Evolutionary conservation across 1,139 yeast genomes (phyloP).

Genomic region (Yamadazyma mexicana): DNA sequence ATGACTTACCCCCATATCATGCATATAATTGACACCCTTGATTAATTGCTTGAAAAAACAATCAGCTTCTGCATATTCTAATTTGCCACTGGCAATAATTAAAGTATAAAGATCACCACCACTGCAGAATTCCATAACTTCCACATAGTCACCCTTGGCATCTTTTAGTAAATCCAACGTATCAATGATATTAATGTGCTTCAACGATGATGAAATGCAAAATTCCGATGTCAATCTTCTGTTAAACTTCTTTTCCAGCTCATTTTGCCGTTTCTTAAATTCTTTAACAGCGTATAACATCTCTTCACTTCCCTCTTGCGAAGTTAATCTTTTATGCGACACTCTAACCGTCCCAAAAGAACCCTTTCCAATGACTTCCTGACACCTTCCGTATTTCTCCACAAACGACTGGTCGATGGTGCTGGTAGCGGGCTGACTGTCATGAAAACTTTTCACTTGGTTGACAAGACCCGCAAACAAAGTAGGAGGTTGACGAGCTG

Average conservation of each 20-base stretch:
- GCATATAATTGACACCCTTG: conserved; percentile 93
- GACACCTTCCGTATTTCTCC: conserved; percentile 51
- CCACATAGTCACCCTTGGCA: conserved; percentile 90
- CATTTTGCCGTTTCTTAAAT: conserved; percentile 42
- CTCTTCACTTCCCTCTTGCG: conserved; percentile 25
- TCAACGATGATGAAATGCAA: conserved; percentile 49
- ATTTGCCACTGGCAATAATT: conserved; percentile 78
- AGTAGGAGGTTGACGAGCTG: conserved; percentile 57
- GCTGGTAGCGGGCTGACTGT: conserved; percentile 4
- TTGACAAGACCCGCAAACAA: conserved; percentile 79
- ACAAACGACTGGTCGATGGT: conserved; percentile 43
- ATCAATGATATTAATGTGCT: conserved; percentile 62
- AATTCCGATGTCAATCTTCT: conserved; percentile 48
- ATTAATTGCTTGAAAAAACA: conserved; percentile 92
- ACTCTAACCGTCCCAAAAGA: conserved; percentile 50
- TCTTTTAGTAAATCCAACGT: conserved; percentile 87
- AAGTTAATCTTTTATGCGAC: conserved; percentile 37
- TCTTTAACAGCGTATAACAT: conserved; percentile 49
- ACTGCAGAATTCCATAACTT: conserved; percentile 94
- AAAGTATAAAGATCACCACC: conserved; percentile 93
- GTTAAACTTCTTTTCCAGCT: conserved; percentile 45
- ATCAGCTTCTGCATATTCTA: conserved; percentile 88
- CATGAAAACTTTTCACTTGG: conserved; percentile 45
- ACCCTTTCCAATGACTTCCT: conserved; percentile 50
- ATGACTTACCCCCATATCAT: conserved; percentile 95